phyloP scores from a whole-genome alignment of 371 early-diverging fungal species.

The Rhizopus arrhizus region DNA sequence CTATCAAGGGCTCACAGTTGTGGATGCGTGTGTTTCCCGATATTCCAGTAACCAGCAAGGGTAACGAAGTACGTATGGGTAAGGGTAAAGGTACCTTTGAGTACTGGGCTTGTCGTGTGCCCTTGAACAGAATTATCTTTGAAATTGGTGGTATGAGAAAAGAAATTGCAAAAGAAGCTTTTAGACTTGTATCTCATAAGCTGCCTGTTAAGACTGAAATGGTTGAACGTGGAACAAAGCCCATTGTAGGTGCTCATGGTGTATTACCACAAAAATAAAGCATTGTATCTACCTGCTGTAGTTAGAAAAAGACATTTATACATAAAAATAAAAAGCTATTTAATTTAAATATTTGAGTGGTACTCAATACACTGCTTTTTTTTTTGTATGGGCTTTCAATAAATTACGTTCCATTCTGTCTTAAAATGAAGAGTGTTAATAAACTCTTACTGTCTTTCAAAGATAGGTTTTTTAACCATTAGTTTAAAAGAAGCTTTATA shows the following conservation, averaged over 20 bases:
- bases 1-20: slow-evolving; percentile 84
- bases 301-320: background rate
- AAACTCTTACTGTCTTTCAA: no score
- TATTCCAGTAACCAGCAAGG: slow-evolving; percentile 90
- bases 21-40: slow-evolving; percentile 92
- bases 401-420: no score
- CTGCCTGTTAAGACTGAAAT: slow-evolving; percentile 78
- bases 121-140: slow-evolving; percentile 84
- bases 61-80: slow-evolving; percentile 95
- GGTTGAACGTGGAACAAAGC: slow-evolving; percentile 64
- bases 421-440: no score
- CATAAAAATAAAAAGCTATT: background rate
- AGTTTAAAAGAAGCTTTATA: no score
- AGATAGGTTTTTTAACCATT: no score
- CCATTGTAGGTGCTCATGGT: slow-evolving; percentile 53
- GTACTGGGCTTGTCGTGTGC: slow-evolving; percentile 90
- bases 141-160: slow-evolving; percentile 80
- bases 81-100: slow-evolving; percentile 96
- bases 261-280: slow-evolving; percentile 20
- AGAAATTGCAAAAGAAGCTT: slow-evolving; percentile 81
- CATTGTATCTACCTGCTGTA: background rate
- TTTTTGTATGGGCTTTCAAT: no score
- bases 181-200: slow-evolving; percentile 71
- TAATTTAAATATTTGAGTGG: background rate
- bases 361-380: no score